These are phyloP conservation scores for Blastomyces parvus DNA, from an alignment of 2,329 filamentous ascomycete species.

Conservation along the genomic window DNA sequence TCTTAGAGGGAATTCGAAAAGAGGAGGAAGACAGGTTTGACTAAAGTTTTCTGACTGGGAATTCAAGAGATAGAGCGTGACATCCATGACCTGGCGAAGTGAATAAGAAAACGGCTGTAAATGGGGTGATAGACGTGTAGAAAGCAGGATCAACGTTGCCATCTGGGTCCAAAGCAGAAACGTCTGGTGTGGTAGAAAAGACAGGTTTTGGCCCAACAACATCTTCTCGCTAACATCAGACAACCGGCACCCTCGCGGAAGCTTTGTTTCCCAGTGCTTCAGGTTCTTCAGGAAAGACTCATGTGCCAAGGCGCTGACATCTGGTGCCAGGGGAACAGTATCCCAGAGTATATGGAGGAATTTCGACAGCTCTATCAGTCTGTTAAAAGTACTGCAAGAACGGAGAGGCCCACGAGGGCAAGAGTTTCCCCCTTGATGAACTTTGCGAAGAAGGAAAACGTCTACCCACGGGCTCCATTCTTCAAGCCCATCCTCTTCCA, in stretches of 20 bases:
- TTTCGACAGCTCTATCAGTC: conserved; percentile 33
- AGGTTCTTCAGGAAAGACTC: conserved; percentile 11
- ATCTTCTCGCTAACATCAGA: conserved; percentile 7
- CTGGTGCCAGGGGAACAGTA: neutral
- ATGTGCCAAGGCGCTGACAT: neutral
- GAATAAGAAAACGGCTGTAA: conserved; percentile 27
- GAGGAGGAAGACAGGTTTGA: conserved; percentile 28
- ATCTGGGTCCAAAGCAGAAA: conserved; percentile 31
- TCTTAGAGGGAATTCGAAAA: conserved; percentile 30
- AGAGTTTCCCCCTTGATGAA: conserved; percentile 19
- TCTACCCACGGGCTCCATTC: conserved; percentile 67
- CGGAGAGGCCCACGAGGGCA: conserved; percentile 35
- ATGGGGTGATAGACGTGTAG: conserved; percentile 26
- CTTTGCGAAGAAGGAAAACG: conserved; percentile 28
- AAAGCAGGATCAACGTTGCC: conserved; percentile 30
- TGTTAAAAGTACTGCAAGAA: conserved; percentile 46
- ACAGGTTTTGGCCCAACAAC: neutral
- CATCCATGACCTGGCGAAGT: conserved; percentile 30
- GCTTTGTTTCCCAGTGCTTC: conserved; percentile 12
- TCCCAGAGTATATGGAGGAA: conserved; percentile 13
- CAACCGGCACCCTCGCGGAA: conserved; percentile 8
- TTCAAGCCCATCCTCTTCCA: conserved; percentile 59
- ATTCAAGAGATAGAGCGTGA: conserved; percentile 27
- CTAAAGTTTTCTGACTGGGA: conserved; percentile 33
- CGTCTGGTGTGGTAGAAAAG: conserved; percentile 32